Evolutionary conservation across 495 filamentous ascomycete species (phyloP).

Genomic region (Amorphotheca resinae): DNA sequence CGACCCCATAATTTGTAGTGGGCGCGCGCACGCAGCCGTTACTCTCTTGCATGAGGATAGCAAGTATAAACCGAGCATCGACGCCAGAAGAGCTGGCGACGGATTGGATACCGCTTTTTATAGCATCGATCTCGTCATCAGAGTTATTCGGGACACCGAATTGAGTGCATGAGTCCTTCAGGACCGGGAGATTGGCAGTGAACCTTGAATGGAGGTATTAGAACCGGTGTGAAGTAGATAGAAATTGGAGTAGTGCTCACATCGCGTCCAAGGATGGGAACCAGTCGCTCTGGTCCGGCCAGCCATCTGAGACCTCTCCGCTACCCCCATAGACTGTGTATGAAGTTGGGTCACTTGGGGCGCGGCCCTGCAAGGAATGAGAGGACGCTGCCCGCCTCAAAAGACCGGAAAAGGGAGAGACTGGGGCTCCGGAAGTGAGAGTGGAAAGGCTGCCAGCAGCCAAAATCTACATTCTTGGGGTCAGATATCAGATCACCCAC

Average conservation of each 20-base stretch:
- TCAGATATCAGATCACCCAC: too few relatives aligned
- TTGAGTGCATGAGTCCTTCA: conserved; percentile 32
- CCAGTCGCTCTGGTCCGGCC: conserved; percentile 18
- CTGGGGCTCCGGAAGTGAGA: conserved; percentile 10
- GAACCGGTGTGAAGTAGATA: neutral
- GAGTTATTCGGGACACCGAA: conserved; percentile 19
- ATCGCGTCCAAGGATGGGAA: conserved; percentile 15
- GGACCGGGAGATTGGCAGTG: conserved; percentile 28
- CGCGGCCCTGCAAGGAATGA: neutral
- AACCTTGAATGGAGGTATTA: conserved; percentile 22
- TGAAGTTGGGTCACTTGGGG: neutral
- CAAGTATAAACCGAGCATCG: conserved; percentile 30
- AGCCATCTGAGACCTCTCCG: conserved; percentile 15
- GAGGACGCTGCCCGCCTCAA: neutral
- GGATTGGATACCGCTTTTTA: conserved; percentile 28
- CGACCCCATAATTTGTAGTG: conserved; percentile 32
- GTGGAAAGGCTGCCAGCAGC: conserved; percentile 10
- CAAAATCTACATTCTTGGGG: too few relatives aligned
- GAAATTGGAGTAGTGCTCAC: conserved; percentile 11
- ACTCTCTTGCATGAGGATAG: conserved; percentile 45
- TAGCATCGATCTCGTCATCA: conserved; percentile 25
- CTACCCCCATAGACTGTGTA: conserved; percentile 14
- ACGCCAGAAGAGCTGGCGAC: conserved; percentile 29
- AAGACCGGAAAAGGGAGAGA: conserved; percentile 4
- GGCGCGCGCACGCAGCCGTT: conserved; percentile 40